phyloP scores from a whole-genome alignment of 176 grass and related monocot species.

The Urochloa ruziziensis region DNA sequence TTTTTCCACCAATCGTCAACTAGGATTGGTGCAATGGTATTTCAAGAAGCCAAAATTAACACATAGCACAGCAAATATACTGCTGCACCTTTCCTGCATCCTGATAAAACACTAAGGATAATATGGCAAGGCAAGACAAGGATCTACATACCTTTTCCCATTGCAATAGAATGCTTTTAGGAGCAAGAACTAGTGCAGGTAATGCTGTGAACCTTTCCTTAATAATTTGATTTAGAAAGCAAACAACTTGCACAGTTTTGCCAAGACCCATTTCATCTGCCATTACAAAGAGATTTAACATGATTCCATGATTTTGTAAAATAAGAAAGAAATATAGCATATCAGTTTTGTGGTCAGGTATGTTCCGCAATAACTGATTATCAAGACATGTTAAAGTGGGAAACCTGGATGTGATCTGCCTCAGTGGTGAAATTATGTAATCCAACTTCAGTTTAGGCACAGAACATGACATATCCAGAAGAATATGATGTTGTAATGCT shows the following conservation, averaged over 20 bases:
- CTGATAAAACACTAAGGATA: neutral
- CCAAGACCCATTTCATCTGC: constrained; percentile 88
- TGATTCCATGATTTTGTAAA: neutral
- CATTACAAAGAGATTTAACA: constrained; percentile 21
- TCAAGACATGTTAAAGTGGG: neutral
- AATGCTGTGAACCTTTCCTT: constrained; percentile 28
- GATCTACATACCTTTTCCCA: constrained; percentile 68
- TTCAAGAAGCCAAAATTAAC: neutral
- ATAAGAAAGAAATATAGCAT: neutral
- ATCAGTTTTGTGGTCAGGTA: neutral
- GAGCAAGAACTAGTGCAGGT: constrained; percentile 61
- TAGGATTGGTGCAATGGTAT: neutral
- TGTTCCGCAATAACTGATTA: neutral
- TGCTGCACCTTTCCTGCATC: neutral
- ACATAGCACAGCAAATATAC: neutral
- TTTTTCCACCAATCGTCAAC: neutral
- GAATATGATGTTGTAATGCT: neutral
- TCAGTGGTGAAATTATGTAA: neutral
- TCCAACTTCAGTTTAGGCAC: neutral
- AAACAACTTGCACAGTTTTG: constrained; percentile 77
- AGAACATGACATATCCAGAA: neutral
- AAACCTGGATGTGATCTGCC: neutral
- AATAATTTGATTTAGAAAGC: constrained; percentile 56
- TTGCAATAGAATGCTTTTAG: constrained; percentile 77
- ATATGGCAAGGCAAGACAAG: neutral